Base-by-base conservation (phyloP, 306 rosid species). In the Abrus precatorius region DNA sequence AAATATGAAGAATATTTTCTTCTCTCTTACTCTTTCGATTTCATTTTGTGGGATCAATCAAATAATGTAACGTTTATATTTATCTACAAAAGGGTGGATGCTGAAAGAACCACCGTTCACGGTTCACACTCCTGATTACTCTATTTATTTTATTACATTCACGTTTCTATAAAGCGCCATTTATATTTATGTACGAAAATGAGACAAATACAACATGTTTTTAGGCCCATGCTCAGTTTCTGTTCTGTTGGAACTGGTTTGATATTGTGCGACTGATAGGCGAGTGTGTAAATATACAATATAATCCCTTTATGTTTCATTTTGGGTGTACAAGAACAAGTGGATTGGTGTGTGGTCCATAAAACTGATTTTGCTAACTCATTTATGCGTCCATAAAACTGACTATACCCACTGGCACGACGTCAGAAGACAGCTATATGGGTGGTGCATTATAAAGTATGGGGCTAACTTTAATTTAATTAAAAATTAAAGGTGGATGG, bases 181-280 rank as follows among this genome's bases (percentile, higher is more conserved):
- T 29, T n/a, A 12, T 38, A 0, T 8, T 63, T 70, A 11, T 55
- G 0, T 9, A 20, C 12, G 27, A 40, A 28, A 59, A 6, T 71
- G 49, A 54, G 30, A 63, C 6, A 49, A 59, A 7, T 67, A 45
- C 70, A 6, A 28, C 43, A 66, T 27, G 30, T 49, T 48, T 69
- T 80, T 28, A 67, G 30, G 60, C 43, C 41, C 29, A 2, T 33
- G 7, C 28, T 71, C 41, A 12, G 36, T n/a, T 56, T 38, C 2
- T 52, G 60, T 56, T 38, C 2, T 52, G 60, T 62, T 63, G 70
- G 14, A 75, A 52, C 48, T 72, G 61, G 56, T 44, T 77, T 78
- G 69, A 34, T 33, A 12, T 12, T 11, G 4, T 7, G 34, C 60
- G 59, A 30, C 75, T 33, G 20, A 49, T 53, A 9, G 9, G 2